Conservation (phyloP, 805 yeast species). For the Millerago galiae region DNA sequence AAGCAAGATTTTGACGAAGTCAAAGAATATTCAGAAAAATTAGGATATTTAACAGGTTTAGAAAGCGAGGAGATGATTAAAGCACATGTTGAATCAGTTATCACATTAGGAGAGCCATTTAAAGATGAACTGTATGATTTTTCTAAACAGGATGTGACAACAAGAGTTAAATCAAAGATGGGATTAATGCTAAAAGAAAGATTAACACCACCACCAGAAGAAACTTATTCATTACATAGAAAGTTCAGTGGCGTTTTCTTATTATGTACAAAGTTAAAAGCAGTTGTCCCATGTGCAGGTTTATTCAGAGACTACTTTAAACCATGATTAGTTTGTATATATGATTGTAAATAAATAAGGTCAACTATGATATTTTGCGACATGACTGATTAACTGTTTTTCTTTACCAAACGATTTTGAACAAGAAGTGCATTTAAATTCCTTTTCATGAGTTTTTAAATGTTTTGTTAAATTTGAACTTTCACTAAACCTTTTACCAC, state of each 20-base stretch:
- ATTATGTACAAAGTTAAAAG: slow-evolving; percentile 78
- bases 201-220: slow-evolving; percentile 96
- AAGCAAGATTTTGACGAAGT: slow-evolving; percentile 58
- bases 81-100: slow-evolving; percentile 87
- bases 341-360: not conserved
- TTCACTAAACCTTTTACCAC: slow-evolving; percentile 83
- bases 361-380: slow-evolving; percentile 15
- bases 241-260: slow-evolving; percentile 92
- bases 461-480: slow-evolving; percentile 86
- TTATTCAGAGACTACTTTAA: slow-evolving; percentile 66
- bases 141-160: slow-evolving; percentile 83
- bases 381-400: slow-evolving; percentile 36
- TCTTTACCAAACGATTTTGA: slow-evolving; percentile 44
- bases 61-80: slow-evolving; percentile 83
- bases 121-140: slow-evolving; percentile 59
- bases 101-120: slow-evolving; percentile 92
- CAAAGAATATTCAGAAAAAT: slow-evolving; percentile 54
- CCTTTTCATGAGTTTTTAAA: slow-evolving; percentile 65
- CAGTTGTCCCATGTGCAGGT: slow-evolving; percentile 74
- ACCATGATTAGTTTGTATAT: not conserved
- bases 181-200: slow-evolving; percentile 87
- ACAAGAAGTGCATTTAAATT: slow-evolving; percentile 46
- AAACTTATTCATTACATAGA: slow-evolving; percentile 93
- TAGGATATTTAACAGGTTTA: slow-evolving; percentile 88
- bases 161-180: slow-evolving; percentile 82